Evolutionary conservation across 78 protist species (phyloP), one percentile per base, ranked within the genome.

Genomic region (Planoprotostelium fungivorum): DNA sequence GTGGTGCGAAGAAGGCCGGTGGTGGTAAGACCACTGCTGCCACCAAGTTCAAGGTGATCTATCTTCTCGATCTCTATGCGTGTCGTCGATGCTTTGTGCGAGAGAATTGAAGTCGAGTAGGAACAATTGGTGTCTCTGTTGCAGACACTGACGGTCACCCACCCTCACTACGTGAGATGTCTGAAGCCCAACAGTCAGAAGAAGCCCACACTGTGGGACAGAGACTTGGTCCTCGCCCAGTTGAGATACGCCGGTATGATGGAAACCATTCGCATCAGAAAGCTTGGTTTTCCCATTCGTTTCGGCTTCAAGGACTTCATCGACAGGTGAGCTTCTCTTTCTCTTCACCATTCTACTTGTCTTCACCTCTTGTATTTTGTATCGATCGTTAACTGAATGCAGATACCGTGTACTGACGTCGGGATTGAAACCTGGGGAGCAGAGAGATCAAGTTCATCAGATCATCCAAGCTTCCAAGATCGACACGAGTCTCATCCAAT

Each of bases 121-220:
- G 83, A 89, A 29, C 96, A 94, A 85, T 84, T 96, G 63, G 89
- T 29, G 34, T 0, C 37, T 35, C 84, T 97, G 37, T 91, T 97
- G 95, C 89, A 90, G 86, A 85, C 86, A 29, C 84, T 97, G 51
- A 89, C 94, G 37, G 25, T 93, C 1, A 94, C 97, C 28, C 90
- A 86, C 35, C 98, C 98, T 25, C 99, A 97, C 87, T 97, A 96
- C 63, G 95, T 97, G 36, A 95, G 99, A 38, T 97, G 99, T 91
- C 84, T 97, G 89, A 97, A 97, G 91, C 99, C 99, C 23, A 97
- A 97, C 91, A 35, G 95, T 0, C 63, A 86, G 29, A 92, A 94
- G 36, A 88, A 85, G 16, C 91, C 95, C 36, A 29, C 35, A 0
- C 39, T 51, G 28, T 93, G 86, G 36, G 93, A 93, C 38, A 86